Conservation (phyloP, 148 eudicot species). For the Rhododendron ferrugineum region DNA sequence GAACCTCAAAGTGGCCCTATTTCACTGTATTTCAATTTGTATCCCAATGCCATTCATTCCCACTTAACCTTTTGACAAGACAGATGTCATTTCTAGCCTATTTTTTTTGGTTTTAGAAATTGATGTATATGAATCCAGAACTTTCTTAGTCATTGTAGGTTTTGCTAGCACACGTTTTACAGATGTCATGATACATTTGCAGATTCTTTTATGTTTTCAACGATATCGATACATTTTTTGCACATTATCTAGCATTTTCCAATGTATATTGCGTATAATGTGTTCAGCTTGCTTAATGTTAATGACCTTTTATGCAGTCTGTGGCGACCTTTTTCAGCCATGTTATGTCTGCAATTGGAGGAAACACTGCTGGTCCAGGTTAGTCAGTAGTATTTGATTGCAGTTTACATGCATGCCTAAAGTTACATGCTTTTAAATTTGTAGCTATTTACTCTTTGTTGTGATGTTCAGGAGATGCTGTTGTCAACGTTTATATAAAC, state of each 20-base stretch:
- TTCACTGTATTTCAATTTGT: not conserved
- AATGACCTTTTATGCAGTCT: conserved; percentile 43
- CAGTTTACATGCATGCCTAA: not conserved
- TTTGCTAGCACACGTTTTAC: not conserved
- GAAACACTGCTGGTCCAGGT: conserved; percentile 99
- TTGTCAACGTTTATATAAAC: conserved; percentile 88
- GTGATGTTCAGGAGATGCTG: conserved; percentile 72
- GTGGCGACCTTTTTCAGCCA: conserved; percentile 90
- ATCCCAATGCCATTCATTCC: not conserved
- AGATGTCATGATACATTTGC: not conserved
- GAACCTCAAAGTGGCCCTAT: not conserved
- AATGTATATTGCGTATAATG: not conserved
- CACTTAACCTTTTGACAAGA: not conserved
- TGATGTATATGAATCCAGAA: not conserved
- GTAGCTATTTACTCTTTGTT: not conserved
- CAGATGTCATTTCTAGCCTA: not conserved
- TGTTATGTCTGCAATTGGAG: conserved; percentile 90
- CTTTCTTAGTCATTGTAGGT: not conserved
- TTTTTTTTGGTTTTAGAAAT: not conserved
- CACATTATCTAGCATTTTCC: not conserved
- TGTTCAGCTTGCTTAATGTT: not conserved
- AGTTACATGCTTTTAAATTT: not conserved
- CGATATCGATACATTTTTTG: not conserved
- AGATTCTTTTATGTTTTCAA: not conserved
- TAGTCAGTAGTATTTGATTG: conserved; percentile 11